Evolutionary conservation across 176 grass and related monocot species (phyloP), one percentile per base, ranked within the genome.

Genomic region (Oryza meyeriana): DNA sequence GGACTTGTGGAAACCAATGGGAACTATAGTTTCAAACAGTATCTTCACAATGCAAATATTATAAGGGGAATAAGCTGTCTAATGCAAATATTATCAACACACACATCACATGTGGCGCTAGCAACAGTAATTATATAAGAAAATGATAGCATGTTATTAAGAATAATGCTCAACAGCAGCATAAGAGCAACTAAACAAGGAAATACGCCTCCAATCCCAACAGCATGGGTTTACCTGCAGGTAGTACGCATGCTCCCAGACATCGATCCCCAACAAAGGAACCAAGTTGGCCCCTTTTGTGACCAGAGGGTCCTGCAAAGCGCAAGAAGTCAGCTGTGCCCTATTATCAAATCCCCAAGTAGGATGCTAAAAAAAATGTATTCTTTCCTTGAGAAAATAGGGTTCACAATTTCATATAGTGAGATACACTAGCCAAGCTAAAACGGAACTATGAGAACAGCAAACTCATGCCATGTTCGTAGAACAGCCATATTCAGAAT

Each of bases 201-300:
- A 14, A 57, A 3, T 80, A 30, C 18, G 62, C 18, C 24, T 42
- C 30, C 26, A 25, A 27, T 74, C 31, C 26, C 4, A 81, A 40
- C 50, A 81, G 66, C n/a, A 67, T 29, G 66, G 81, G 44, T 66
- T 84, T 91, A 95, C 96, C 96, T 99, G 96, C 39, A 99, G 83
- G 82, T 99, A 99, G 87, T 99, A 99, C 0, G 96, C 96, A 80
- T 99, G 96, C 81, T 99, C 96, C 96, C 96, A 99, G 48, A 95
- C 96, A 92, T 99, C 96, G 79, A 99, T 92, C 32, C 96, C 96
- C 63, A 99, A 79, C 71, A 99, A 92, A 57, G 96, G 89, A 84
- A 94, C 64, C 55, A 99, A 87, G 68, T 31, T 92, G 89, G 89
- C 83, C n/a, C 93, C 93, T 89, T 99, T 99, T 29, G 91, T 92